These are phyloP conservation scores for Globisporangium lucens DNA, from an alignment of 352 stramenopile genomes.

Conservation along the genomic window DNA sequence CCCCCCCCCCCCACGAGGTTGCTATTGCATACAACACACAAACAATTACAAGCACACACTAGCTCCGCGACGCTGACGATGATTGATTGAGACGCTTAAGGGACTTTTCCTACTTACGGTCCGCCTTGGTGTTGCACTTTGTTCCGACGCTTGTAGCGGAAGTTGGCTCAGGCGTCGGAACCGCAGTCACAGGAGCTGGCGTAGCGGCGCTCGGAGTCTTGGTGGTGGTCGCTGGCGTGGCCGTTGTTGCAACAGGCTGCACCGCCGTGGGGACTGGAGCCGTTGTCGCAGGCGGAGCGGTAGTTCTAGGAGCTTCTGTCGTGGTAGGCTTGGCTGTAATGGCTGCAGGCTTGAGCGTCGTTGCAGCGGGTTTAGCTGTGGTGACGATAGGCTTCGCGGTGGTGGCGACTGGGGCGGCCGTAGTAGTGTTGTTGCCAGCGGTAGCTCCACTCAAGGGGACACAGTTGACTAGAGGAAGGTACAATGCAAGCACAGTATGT, in stretches of 20 bases:
- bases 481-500: not conserved
- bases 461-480: conserved; percentile 25
- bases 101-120: not conserved
- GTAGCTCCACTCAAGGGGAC: conserved; percentile 2
- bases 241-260: not conserved
- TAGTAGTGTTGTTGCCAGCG: not conserved
- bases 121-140: conserved; percentile 3
- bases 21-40: too few species aligned
- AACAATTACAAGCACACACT: not conserved
- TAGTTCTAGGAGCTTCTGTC: not conserved
- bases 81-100: too few species aligned
- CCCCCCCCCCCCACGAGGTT: too few species aligned
- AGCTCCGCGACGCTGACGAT: not conserved
- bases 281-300: not conserved
- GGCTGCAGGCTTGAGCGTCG: not conserved
- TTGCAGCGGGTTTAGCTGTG: not conserved
- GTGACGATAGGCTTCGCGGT: not conserved
- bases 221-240: conserved; percentile 15
- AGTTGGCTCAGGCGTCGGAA: not conserved
- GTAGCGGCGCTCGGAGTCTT: conserved; percentile 11
- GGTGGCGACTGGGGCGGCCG: not conserved
- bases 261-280: conserved; percentile 3
- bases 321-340: not conserved
- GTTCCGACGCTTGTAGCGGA: not conserved
- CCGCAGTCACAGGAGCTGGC: not conserved